Base-by-base conservation (phyloP, 129 eudicot species). In the Flaveria sonorensis region DNA sequence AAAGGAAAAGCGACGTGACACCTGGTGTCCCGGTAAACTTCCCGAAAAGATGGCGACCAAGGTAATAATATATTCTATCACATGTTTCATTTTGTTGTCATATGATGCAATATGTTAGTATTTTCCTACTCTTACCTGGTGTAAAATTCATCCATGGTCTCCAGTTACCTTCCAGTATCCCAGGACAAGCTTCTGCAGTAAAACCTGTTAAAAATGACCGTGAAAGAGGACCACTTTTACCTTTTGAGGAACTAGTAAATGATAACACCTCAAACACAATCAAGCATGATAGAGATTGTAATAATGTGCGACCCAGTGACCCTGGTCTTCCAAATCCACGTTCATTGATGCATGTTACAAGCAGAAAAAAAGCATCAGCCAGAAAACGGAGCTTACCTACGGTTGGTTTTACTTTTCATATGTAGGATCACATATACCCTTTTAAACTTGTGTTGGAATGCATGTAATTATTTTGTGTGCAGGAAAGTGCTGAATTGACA, bases 11-110 rank as follows among this genome's bases (percentile, higher is more conserved):
- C 82, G 99, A 76, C 97, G 99, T 70, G 97, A 89, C 66, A 95
- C 99, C 70, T 95, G 99, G 97, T 95, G 99, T 85, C 93, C 97
- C 21, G 94, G 97, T 13, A 92, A 92, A 43, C 88, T 89, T 60
- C 50, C 87, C 30, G 78, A 77, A 75, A 87, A 89, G 78, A 73
- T 74, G 60, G 55, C 77, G 20, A 80, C 53, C 59, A 89, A 94
- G 89, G 98, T 89, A 86, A 68, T 40, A 51, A 12, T 73, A 52
- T 79, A 59, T 30, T 16, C 53, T 72, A 53, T 32, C 52, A 76
- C 4, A 55, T 28, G 18, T 73, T 66, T n/a, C 45, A 2, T 75
- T 67, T 56, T 28, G 4, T 12, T 68, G 68, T 16, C 24, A 71
- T 50, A 30, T 47, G 30, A 79, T 47, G 32, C 70, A 48, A 71